Base-by-base conservation (phyloP, 139 green algal species). In the Chlorella sp. region DNA sequence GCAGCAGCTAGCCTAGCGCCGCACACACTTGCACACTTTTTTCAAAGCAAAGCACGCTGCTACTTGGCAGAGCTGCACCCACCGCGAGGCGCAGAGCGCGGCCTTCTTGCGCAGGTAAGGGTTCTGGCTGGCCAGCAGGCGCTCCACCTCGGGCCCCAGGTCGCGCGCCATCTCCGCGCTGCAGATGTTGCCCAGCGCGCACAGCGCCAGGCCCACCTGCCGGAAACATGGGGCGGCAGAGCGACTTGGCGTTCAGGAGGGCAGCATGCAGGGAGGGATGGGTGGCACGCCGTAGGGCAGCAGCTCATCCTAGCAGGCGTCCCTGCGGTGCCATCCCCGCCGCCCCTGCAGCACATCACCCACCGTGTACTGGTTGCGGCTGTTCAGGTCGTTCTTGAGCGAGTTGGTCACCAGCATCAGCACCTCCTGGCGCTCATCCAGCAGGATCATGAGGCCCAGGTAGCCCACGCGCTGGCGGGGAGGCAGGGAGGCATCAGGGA, bases 391-490 rank as follows among this genome's bases (percentile, higher is more conserved):
- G 78, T 97, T 98, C 89, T 99, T 99, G 15, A 99, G 69, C 3
- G 92, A 97, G 91, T 99, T 99, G 79, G 98, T 99, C 34, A 99
- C 98, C 60, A 99, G 92, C 98, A 99, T 99, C n/a, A 99, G 95
- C 78, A 99, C 96, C 90, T 99, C 98, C 81, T 99, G 95, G 26
- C 95, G 89, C 90, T 99, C 98, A 80, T 99, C 98, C 60, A 99
- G 92, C 85, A 99, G 88, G 55, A 99, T 86, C 95, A 98, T 99
- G 23, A 99, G 89, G 12, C 95, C 98, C 71, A 99, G 91, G 91
- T 99, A 99, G 23, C 98, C 97, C 51, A 99, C 97, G 1, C 97
- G 83, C 94, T 98, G 95, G 70, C 23, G 3, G 34, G 25, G 21
- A n/a, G 41, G 56, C 34, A 23, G 63, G 36, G 11, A 12, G 25